Conservation (phyloP, 805 yeast species). For the Pichia scutulata region DNA sequence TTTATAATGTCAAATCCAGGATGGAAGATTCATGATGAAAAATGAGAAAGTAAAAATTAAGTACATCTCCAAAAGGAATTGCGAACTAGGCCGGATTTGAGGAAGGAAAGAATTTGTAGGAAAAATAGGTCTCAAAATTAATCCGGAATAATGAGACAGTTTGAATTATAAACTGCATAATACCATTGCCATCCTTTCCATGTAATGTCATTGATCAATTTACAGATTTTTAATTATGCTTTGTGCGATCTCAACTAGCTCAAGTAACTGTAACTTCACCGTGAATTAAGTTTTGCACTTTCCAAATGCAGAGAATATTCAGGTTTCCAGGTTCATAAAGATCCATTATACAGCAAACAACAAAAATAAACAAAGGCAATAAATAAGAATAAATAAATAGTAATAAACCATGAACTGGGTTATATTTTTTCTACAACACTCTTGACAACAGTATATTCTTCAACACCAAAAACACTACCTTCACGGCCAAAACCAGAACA, state of each 20-base stretch:
- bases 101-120: too few species aligned
- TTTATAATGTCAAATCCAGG: neutral
- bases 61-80: neutral
- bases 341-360: neutral
- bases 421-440: conserved; percentile 42
- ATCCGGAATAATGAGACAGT: too few species aligned
- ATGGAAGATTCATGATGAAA: neutral
- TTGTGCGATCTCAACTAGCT: too few species aligned
- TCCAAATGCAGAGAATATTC: too few species aligned
- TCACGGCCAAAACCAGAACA: conserved; percentile 75
- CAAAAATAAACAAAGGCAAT: too few species aligned
- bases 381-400: neutral
- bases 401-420: too few species aligned
- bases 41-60: neutral
- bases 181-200: too few species aligned
- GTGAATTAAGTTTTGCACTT: neutral
- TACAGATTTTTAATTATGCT: too few species aligned
- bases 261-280: neutral
- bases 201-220: too few species aligned
- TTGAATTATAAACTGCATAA: too few species aligned
- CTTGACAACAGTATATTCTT: conserved; percentile 60
- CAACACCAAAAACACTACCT: conserved; percentile 64
- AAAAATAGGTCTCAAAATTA: too few species aligned
- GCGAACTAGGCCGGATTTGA: neutral
- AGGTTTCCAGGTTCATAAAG: neutral